Conservation (phyloP, 441 rosid species). For the Kokia cookei region DNA sequence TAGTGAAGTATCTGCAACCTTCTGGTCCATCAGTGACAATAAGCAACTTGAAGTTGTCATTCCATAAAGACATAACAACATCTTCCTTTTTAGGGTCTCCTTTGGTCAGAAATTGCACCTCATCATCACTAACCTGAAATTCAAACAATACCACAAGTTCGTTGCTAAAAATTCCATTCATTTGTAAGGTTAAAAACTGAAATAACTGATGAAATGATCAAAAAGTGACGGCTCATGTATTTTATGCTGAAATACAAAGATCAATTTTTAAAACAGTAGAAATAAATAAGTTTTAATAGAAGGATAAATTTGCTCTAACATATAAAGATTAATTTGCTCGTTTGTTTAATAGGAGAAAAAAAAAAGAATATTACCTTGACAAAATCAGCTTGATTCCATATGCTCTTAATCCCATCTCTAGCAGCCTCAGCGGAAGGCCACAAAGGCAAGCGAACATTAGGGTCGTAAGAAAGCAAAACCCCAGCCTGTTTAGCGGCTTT, state of each 20-base stretch:
- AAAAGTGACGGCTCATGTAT: no score
- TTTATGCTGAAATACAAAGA: background rate
- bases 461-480: background rate
- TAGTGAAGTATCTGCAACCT: background rate
- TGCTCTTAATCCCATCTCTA: background rate
- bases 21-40: background rate
- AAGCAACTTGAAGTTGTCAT: background rate
- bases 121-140: background rate
- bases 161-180: no score
- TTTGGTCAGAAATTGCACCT: background rate
- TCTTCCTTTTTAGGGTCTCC: background rate
- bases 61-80: background rate
- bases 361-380: background rate
- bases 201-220: no score
- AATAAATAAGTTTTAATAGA: no score
- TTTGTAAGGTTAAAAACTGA: no score
- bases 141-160: background rate
- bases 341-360: no score
- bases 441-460: background rate
- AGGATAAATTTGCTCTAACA: no score
- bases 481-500: background rate
- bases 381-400: background rate
- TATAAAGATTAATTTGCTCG: no score
- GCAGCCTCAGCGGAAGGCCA: background rate
- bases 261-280: background rate